phyloP scores from a whole-genome alignment of 148 eudicot genomes.

The Vaccinium vitisidaea region DNA sequence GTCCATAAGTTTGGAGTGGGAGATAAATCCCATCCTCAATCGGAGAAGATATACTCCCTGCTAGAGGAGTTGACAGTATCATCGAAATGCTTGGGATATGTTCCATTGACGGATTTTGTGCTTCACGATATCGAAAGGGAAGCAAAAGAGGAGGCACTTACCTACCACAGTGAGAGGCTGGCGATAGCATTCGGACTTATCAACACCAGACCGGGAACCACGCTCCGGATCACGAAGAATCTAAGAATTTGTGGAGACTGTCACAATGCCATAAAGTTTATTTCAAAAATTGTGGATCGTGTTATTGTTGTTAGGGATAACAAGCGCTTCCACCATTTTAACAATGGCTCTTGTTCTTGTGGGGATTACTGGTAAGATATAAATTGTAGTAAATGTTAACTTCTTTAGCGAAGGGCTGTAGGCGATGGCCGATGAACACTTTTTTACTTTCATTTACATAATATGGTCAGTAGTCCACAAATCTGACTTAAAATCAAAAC shows the following conservation, averaged over 20 bases:
- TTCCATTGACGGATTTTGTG: slow-evolving; percentile 19
- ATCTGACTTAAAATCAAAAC: too few relatives aligned
- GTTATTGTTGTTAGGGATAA: slow-evolving; percentile 18
- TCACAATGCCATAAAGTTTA: slow-evolving; percentile 14
- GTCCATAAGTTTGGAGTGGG: slow-evolving; percentile 19
- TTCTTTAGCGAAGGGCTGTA: not conserved
- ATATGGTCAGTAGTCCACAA: too few relatives aligned
- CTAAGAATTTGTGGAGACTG: slow-evolving; percentile 19
- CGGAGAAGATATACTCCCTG: slow-evolving; percentile 16
- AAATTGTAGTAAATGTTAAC: not conserved
- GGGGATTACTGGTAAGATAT: slow-evolving; percentile 16
- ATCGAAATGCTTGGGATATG: slow-evolving; percentile 17
- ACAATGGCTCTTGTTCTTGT: slow-evolving; percentile 15
- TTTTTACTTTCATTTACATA: not conserved
- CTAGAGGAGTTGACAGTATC: slow-evolving; percentile 10
- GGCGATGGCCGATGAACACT: not conserved
- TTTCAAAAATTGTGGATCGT: slow-evolving; percentile 12
- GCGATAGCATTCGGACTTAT: slow-evolving; percentile 19
- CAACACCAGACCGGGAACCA: slow-evolving; percentile 15
- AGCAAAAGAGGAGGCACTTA: slow-evolving; percentile 18
- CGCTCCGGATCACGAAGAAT: slow-evolving; percentile 21
- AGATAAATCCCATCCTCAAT: slow-evolving; percentile 20
- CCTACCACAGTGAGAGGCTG: slow-evolving; percentile 23
- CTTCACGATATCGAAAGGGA: slow-evolving; percentile 22
- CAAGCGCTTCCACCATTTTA: slow-evolving; percentile 18